These are phyloP conservation scores for Suillus fuscotomentosus DNA, from an alignment of 768 basidiomycete species.

Conservation along the genomic window DNA sequence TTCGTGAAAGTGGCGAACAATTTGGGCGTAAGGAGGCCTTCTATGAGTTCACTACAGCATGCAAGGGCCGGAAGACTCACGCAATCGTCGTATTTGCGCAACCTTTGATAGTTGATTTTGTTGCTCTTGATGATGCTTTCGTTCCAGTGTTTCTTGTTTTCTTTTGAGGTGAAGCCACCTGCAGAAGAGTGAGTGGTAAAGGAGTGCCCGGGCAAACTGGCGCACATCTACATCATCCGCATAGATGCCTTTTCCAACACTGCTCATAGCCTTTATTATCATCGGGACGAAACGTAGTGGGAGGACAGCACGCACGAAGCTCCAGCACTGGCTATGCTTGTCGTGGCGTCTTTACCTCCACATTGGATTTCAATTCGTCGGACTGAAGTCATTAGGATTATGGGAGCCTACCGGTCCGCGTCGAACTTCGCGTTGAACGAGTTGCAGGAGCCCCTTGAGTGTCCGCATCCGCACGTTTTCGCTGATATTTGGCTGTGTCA, in stretches of 20 bases:
- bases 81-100: slow-evolving; percentile 16
- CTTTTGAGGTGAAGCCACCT: slow-evolving; percentile 35
- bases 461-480: slow-evolving; percentile 54
- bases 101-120: slow-evolving; percentile 16
- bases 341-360: slow-evolving; percentile 13
- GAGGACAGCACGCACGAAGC: slow-evolving; percentile 24
- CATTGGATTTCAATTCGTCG: slow-evolving; percentile 12
- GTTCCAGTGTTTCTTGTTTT: slow-evolving; percentile 35
- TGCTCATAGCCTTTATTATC: slow-evolving; percentile 22
- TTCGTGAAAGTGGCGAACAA: slow-evolving; percentile 8
- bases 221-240: slow-evolving; percentile 23
- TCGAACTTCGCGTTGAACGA: slow-evolving; percentile 46
- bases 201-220: slow-evolving; percentile 7
- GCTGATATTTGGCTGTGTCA: slow-evolving; percentile 35
- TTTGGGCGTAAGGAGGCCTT: slow-evolving; percentile 1
- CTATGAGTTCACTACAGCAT: background rate
- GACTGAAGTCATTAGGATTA: slow-evolving; percentile 14
- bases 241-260: slow-evolving; percentile 16
- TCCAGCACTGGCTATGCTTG: slow-evolving; percentile 9
- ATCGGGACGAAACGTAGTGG: slow-evolving; percentile 8
- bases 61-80: slow-evolving; percentile 12
- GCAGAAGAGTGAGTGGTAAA: slow-evolving; percentile 3
- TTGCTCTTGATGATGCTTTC: slow-evolving; percentile 16
- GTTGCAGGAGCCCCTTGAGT: slow-evolving; percentile 32
- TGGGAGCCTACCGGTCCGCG: slow-evolving; percentile 30